Evolutionary conservation across 257 asterid genomes (phyloP), one percentile per base, ranked within the genome.

Genomic region (Apocynum venetum): DNA sequence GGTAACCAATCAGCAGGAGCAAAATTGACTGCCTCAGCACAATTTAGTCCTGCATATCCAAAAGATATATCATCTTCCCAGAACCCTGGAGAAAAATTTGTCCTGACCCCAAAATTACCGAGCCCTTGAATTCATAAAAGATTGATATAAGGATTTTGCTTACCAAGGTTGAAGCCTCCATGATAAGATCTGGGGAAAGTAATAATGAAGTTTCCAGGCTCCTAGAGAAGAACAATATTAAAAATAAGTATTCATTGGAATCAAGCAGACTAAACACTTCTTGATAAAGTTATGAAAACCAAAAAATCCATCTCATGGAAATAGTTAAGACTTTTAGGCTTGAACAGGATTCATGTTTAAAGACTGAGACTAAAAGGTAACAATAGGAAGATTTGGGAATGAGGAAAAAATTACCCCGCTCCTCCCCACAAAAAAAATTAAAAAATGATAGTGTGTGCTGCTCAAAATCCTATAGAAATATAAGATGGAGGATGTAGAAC

Each of bases 1-100:
- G 98, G 98, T 73, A 92, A 86, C 98, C 98, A 94, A 84, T 94
- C 98, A 78, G 97, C 97, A 84, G 98, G 97, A 63, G 98, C 98
- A 82, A 94, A 94, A 85, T 94, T 94, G 82, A 94, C 98, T 71
- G 98, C 98, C 90, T 94, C 98, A 6, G 98, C 98, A 87, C 98
- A 94, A 79, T 94, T 94, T 83, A 94, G 84, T 74, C 98, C 98
- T 94, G 87, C 69, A 76, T 82, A 68, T 77, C 72, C 80, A 82
- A 82, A 81, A 76, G 82, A 71, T 71, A 64, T 71, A 67, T 79
- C 60, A 76, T 82, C n/a, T 57, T 76, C n/a, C 75, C 76, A 78
- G 73, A 36, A 64, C 49, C 44, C 20, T 46, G 75, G 36, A 20
- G 6, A 49, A 13, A 44, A 66, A 0, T 20, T 17, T 41, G 17